These are phyloP conservation scores for Cucumis hystrix DNA, from an alignment of 306 rosid species.

Conservation along the genomic window DNA sequence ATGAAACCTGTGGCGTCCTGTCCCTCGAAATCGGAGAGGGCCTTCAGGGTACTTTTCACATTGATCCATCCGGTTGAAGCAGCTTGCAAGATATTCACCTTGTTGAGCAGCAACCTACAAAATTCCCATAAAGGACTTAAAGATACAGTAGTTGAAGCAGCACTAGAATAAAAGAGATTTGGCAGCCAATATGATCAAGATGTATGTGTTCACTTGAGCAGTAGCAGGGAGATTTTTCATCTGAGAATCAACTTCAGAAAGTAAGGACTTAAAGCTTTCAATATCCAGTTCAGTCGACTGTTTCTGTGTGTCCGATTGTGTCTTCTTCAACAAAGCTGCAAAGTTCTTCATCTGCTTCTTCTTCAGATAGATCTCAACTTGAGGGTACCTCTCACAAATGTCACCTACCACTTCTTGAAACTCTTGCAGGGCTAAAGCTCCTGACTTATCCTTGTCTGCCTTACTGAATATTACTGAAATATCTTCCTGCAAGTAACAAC, in stretches of 20 bases:
- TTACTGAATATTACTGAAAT: slow-evolving; percentile 38
- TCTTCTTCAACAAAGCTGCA: slow-evolving; percentile 34
- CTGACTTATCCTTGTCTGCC: slow-evolving; percentile 56
- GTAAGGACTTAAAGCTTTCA: slow-evolving; percentile 45
- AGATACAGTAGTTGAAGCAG: neutral
- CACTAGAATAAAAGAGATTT: neutral
- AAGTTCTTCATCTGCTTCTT: slow-evolving; percentile 30
- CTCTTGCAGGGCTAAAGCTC: slow-evolving; percentile 38
- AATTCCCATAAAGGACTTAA: neutral
- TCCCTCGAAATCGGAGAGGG: slow-evolving; percentile 48
- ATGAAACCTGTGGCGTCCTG: slow-evolving; percentile 55
- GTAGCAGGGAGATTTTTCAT: slow-evolving; percentile 77
- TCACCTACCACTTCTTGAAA: slow-evolving; percentile 52
- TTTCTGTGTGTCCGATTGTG: slow-evolving; percentile 26
- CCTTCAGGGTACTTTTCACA: slow-evolving; percentile 52
- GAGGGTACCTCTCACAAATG: slow-evolving; percentile 62
- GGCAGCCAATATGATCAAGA: neutral
- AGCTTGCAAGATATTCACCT: slow-evolving; percentile 57
- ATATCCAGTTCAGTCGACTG: slow-evolving; percentile 41
- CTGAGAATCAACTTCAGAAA: slow-evolving; percentile 54
- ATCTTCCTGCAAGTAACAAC: slow-evolving; percentile 43
- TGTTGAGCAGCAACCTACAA: slow-evolving; percentile 81
- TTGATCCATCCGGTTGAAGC: slow-evolving; percentile 31
- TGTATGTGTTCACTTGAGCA: slow-evolving; percentile 42
- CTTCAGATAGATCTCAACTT: slow-evolving; percentile 42